Evolutionary conservation across 2,329 filamentous ascomycete genomes (phyloP), one percentile per base, ranked within the genome.

Genomic region (Anisogramma anomala): DNA sequence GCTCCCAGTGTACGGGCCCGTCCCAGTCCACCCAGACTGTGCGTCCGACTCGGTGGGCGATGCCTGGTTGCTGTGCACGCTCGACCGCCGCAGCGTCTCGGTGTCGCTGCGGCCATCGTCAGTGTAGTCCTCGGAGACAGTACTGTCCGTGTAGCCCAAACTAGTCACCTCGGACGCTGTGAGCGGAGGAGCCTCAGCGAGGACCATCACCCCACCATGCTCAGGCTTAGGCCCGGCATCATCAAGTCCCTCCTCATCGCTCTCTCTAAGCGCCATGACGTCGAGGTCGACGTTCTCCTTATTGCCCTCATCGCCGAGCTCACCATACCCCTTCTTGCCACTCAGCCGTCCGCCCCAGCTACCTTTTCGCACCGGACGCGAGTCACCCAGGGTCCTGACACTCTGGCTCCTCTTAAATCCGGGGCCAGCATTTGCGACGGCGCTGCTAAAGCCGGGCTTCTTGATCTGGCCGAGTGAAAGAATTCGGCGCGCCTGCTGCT

Each of bases 401-500:
- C 82, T 87, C 57, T 88, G 82, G 58, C 82, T 88, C 46, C 84
- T 73, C 63, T 81, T 82, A 49, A 94, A 68, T 34, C 74, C 77
- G 15, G 74, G 71, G 6, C 63, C 64, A 5, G 77, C 67, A 25
- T 75, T 68, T 9, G 28, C 31, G 11, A 36, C 22, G 22, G 36
- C 38, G 15, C 27, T 23, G 25, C 39, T 47, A 20, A 41, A 39
- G 26, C 44, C 41, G 15, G 41, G 18, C 54, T 91, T 89, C 57
- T 81, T 79, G 52, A 96, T 93, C 61, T 95, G 85, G 57, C 82
- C 93, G 26, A 96, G 74, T 37, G 86, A 94, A 45, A 93, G 74
- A 53, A 96, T 95, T 36, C 91, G 79, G 30, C 89, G 74, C 56
- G 78, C 72, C 56, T 47, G 41, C 15, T 43, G 79, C n/a, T 40